Evolutionary conservation across 139 green algal species (phyloP).

Genomic region (Choricystis sp.): DNA sequence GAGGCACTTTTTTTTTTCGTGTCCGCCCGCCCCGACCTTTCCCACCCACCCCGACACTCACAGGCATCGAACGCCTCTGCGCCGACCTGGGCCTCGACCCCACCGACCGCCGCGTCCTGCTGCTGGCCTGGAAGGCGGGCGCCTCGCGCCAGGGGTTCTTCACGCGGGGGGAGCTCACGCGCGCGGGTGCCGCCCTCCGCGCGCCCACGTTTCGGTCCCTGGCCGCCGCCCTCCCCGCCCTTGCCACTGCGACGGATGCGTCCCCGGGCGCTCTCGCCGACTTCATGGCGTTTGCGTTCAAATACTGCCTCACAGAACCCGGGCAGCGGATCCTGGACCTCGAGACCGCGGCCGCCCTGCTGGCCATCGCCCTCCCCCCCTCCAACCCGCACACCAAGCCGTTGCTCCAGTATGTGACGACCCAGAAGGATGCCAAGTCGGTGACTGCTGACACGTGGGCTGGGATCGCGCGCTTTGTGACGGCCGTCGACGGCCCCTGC

Average conservation of each 20-base stretch:
- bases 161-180: conserved; percentile 15
- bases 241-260: conserved; percentile 7
- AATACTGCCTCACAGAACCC: conserved; percentile 37
- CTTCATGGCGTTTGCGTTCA: conserved; percentile 42
- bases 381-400: conserved; percentile 5
- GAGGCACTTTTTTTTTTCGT: background rate
- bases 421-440: conserved; percentile 34
- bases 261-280: conserved; percentile 4
- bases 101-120: conserved; percentile 9
- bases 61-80: conserved; percentile 40
- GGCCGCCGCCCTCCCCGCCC: conserved; percentile 13
- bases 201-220: conserved; percentile 12
- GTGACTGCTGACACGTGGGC: conserved; percentile 45
- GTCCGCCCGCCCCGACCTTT: background rate
- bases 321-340: conserved; percentile 32
- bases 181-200: conserved; percentile 6
- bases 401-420: conserved; percentile 28
- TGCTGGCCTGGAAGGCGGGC: conserved; percentile 25
- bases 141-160: conserved; percentile 42
- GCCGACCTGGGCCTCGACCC: conserved; percentile 31
- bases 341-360: conserved; percentile 33
- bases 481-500: conserved; percentile 13
- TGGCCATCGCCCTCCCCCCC: conserved; percentile 21
- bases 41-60: background rate
- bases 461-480: conserved; percentile 36